Evolutionary conservation across 2,329 filamentous ascomycete genomes (phyloP), one percentile per base, ranked within the genome.

Genomic region (Hypoxylon sp.): DNA sequence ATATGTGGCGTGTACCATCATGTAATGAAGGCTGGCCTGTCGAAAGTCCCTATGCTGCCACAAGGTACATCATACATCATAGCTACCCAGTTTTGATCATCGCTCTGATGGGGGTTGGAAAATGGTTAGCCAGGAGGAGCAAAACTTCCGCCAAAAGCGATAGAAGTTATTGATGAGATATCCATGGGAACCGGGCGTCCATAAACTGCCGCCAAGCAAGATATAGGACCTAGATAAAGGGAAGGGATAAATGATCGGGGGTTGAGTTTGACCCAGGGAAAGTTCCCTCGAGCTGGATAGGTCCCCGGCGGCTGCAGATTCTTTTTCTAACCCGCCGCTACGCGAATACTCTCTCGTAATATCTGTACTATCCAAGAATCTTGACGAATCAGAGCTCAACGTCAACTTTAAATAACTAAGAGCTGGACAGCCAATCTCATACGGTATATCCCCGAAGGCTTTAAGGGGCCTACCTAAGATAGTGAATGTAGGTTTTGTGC

Each of bases 41-140:
- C 52, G 9, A 42, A 26, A 10, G 13, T 37, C 29, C 29, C 31
- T 17, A 37, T 46, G 22, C n/a, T 14, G 22, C 19, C 9, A 26
- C n/a, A 10, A 22, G 26, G 53, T 58, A 58, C 22, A 58, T 17
- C 31, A 51, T 63, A 63, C 53, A 37, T 58, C 44, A 57, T 44
- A 17, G 33, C 31, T 35, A 58, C 46, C 33, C 52, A 39, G 31
- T 53, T 59, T 64, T 59, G 19, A 59, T 57, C 54, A 46, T 48
- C 61, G 54, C 52, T 52, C 19, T 44, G 26, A 24, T 13, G 48
- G 22, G 22, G 8, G 37, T 48, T 59, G 53, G n/a, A 64, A 64
- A 47, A 44, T n/a, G 14, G 29, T 17, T 53, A 26, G 8, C 54
- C 54, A 19, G 22, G 17, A 52, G 47, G 51, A 50, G 59, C 19